These are phyloP conservation scores for Mycena belliarum DNA, from an alignment of 768 basidiomycete genomes.

Conservation along the genomic window DNA sequence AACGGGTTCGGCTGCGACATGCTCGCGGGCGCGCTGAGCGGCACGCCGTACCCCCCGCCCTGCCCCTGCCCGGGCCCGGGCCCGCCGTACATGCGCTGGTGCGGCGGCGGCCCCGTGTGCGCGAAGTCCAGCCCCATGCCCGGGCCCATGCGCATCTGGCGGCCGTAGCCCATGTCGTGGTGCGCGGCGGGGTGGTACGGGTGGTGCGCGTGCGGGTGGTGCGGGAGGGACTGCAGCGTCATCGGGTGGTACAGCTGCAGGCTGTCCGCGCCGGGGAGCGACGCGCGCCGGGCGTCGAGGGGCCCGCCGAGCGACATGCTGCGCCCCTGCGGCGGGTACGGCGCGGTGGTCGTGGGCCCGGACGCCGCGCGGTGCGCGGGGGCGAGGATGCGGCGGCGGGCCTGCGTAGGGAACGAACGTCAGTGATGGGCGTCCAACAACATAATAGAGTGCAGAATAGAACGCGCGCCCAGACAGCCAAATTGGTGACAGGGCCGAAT, in stretches of 20 bases:
- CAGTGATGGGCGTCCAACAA: slow-evolving; percentile 17
- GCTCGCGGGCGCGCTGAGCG: slow-evolving; percentile 21
- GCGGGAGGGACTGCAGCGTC: slow-evolving; percentile 65
- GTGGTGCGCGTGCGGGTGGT: slow-evolving; percentile 41
- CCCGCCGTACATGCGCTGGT: slow-evolving; percentile 16
- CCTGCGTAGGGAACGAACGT: slow-evolving; percentile 41
- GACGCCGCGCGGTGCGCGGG: slow-evolving; percentile 77
- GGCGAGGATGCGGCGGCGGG: slow-evolving; percentile 79
- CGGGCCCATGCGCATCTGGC: slow-evolving; percentile 41
- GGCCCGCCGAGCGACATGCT: slow-evolving; percentile 41
- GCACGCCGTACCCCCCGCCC: slow-evolving; percentile 20
- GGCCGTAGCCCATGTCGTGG: slow-evolving; percentile 27
- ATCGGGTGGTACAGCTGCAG: slow-evolving; percentile 80
- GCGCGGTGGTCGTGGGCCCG: slow-evolving; percentile 76
- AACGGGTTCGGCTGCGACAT: slow-evolving; percentile 17
- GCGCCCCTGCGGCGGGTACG: slow-evolving; percentile 59
- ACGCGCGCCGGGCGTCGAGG: slow-evolving; percentile 55
- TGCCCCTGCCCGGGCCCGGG: slow-evolving; percentile 6
- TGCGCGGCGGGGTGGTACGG: slow-evolving; percentile 30
- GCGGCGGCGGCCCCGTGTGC: slow-evolving; percentile 20
- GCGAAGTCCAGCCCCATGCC: slow-evolving; percentile 41
- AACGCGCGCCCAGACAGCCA: slow-evolving; percentile 8
- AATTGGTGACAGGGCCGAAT: slow-evolving; percentile 13
- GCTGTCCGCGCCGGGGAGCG: slow-evolving; percentile 66
- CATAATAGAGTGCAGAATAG: slow-evolving; percentile 18